Percentiles rank a stretch among this genome's conserved stretches.
phyloP scores from a whole-genome alignment of 495 filamentous ascomycete genomes.

The Penicillium canescens region DNA sequence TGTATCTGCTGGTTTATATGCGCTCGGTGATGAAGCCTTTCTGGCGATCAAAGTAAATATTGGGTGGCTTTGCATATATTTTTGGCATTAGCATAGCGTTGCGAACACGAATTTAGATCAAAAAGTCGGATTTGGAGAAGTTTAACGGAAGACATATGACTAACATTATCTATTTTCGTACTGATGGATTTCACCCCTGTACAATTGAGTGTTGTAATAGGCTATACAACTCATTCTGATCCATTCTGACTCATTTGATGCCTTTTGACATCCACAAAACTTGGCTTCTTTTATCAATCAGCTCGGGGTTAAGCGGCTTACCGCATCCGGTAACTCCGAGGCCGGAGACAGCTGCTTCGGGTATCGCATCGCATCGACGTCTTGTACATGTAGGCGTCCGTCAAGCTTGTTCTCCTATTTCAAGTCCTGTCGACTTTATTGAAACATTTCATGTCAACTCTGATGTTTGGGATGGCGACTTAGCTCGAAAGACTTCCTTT shows the following conservation, averaged over 20 bases:
- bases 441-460: no score
- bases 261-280: neutral
- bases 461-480: no score
- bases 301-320: slow-evolving; percentile 14
- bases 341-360: slow-evolving; percentile 4
- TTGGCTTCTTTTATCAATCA: slow-evolving; percentile 17
- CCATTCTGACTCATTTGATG: no score
- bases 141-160: no score
- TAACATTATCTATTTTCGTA: no score
- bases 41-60: slow-evolving; percentile 44
- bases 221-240: no score
- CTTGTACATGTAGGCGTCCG: neutral
- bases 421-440: no score
- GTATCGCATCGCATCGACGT: slow-evolving; percentile 2
- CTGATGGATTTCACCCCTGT: no score
- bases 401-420: neutral
- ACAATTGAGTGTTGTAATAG: no score
- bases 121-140: neutral
- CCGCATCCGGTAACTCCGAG: slow-evolving; percentile 19
- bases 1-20: slow-evolving; percentile 54
- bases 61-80: slow-evolving; percentile 36
- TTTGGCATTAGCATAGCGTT: slow-evolving; percentile 6
- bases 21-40: slow-evolving; percentile 38
- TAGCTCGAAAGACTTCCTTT: no score
- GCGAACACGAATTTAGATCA: neutral